phyloP scores from a whole-genome alignment of 352 stramenopile genomes.

The Phytophthora melonis region DNA sequence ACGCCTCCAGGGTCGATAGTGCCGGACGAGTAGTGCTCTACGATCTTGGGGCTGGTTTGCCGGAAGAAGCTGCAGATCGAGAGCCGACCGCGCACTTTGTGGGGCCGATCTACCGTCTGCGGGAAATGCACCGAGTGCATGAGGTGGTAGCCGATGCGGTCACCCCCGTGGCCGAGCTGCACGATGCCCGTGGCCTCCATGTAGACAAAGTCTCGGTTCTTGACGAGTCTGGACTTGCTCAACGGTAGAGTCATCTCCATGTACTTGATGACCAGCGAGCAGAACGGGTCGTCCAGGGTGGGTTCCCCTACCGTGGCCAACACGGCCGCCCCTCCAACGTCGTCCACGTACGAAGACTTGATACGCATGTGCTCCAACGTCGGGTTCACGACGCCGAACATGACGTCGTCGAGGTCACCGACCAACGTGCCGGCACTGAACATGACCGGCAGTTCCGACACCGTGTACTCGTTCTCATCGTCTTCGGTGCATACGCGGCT shows the following conservation, averaged over 20 bases:
- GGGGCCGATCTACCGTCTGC: constrained; percentile 27
- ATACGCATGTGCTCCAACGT: constrained; percentile 49
- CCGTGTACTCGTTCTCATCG: constrained; percentile 20
- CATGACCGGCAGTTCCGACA: constrained; percentile 36
- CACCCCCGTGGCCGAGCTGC: constrained; percentile 40
- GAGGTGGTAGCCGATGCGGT: constrained; percentile 67
- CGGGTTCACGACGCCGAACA: constrained; percentile 49
- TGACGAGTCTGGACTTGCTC: constrained; percentile 31
- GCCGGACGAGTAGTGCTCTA: constrained; percentile 48
- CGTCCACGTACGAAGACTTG: constrained; percentile 58
- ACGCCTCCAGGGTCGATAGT: constrained; percentile 45
- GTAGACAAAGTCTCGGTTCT: constrained; percentile 60
- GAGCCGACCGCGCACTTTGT: constrained; percentile 39
- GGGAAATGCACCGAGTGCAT: constrained; percentile 68
- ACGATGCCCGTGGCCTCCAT: constrained; percentile 60
- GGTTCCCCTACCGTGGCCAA: constrained; percentile 51
- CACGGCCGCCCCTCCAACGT: constrained; percentile 47
- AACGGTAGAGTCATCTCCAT: constrained; percentile 43
- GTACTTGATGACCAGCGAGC: constrained; percentile 51
- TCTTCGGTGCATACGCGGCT: constrained; percentile 16
- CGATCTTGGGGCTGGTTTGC: constrained; percentile 35
- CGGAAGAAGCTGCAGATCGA: constrained; percentile 50
- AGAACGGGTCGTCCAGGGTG: constrained; percentile 61
- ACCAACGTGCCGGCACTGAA: constrained; percentile 43
- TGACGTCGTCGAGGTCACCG: constrained; percentile 47